Base-by-base conservation (phyloP, 169 alveolate genomes). In the Cardiosporidium cionae region DNA sequence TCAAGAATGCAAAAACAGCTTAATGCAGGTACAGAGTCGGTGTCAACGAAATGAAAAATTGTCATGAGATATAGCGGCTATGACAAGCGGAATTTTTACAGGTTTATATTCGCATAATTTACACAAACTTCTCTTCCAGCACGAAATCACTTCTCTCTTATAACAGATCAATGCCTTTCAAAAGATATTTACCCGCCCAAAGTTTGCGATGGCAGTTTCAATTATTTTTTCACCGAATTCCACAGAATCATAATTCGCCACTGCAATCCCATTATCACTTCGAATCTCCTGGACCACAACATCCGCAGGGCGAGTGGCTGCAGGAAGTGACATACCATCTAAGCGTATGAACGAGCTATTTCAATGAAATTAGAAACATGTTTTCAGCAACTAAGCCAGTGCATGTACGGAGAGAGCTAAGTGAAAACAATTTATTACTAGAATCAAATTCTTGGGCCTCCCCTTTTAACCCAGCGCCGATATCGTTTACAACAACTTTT, bases 201-300 rank as follows among this genome's bases (percentile, higher is more conserved):
- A 89, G 33, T 87, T 81, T 44, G 84, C 90, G 54, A 93, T 79
- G 37, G 97, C 97, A 28, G 93, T 73, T 74, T 89, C 85, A 4
- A 93, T 84, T 16, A 93, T 89, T 71, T 83, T 86, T 32, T 86
- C 93, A 52, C 97, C 97, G 62, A 80, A 74, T 53, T 83, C 93
- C 22, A 93, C 97, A 25, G 94, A 88, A 77, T 90, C 94, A 76
- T 89, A 90, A 86, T 88, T 90, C 29, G 97, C 94, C 0, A 85
- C 92, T 16, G 97, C 97, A 52, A 62, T 74, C 32, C 93, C 93
- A n/a, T 93, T 94, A 7, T 64, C 74, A 22, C 66, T 67, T 68
- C 79, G 86, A 65, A 92, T 89, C 70, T 88, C 93, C 25, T 72
- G 87, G 32, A 89, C 91, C 29, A 89, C 93, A 27, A 63, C 65